Base-by-base conservation (phyloP, 2,329 filamentous ascomycete species). In the Nothomitra cinnamomea region DNA sequence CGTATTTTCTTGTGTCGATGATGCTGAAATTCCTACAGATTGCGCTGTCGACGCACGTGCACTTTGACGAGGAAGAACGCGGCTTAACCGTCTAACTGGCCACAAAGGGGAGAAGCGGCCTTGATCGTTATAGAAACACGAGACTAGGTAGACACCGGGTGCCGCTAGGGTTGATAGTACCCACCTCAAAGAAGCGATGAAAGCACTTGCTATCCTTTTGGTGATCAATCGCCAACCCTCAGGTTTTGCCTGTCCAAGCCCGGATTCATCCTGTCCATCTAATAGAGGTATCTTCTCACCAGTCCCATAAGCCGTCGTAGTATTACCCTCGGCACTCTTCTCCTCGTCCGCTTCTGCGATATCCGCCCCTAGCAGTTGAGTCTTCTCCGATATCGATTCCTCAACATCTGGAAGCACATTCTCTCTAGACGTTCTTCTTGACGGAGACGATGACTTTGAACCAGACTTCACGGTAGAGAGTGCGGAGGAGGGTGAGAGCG, bases 101-200 rank as follows among this genome's bases (percentile, higher is more conserved):
- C 80, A 70, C 55, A 92, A 69, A n/a, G 87, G 79, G 53, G 87
- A 83, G 65, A 94, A 94, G 51, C 74, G 74, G 51, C 87, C 87
- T 55, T 85, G 71, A 47, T 87, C 81, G 62, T 94, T 82, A 69
- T 85, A 90, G 61, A 96, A 83, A 64, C 78, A 88, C 58, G 85
- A 83, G 56, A 89, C 79, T 54, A 95, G 69, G 67, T 90, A 95
- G 51, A 88, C 77, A 17, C 83, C 85, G 1, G 90, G 90, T 21
- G 84, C 81, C 24, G 84, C 78, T 56, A 96, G 70, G 13, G 86
- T 85, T 51, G 84, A 83, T 54, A 95, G 69, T 48, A 95, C 74
- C 70, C 86, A 85, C 59, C 82, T 80, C 60, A 94, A 74, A 4
- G 86, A 85, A 60, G 83, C 80, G 56, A 90, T 75, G 55, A 95